Base-by-base conservation (phyloP, 768 basidiomycete species). In the Porphyrellus cyaneotinctus region DNA sequence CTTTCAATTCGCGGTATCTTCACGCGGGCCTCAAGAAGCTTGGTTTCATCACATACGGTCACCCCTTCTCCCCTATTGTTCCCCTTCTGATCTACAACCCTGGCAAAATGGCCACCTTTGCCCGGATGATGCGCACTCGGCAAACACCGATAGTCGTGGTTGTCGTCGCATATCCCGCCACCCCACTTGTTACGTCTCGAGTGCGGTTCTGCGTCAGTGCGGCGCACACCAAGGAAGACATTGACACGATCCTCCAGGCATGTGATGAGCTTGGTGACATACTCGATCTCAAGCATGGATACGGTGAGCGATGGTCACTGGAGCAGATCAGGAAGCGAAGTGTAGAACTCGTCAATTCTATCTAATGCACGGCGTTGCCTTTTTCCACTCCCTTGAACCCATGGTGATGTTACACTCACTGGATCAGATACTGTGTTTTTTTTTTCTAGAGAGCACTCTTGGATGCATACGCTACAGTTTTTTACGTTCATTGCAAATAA, bases 31-130 rank as follows among this genome's bases (percentile, higher is more conserved):
- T 99, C 50, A 76, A 80, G 61, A 95, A 91, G 64, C 83, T 99
- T 31, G 97, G 97, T 0, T 99, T 99, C 78, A 95, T 99, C 75
- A 91, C 90, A 7, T 97, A 94, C 63, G 95, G 95, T 0, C 85
- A 91, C 70, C 81, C 85, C 32, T 84, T 91, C 59, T 93, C 91
- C 24, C 95, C 97, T 2, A 91, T 99, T 61, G 87, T 98, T 4
- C 95, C 97, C 0, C 75, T 98, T 41, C 76, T 99, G 46, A 72
- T 98, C 30, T 98, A 92, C 79, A 83, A 91, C 68, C 91, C 91
- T 0, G 95, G 89, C 47, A 97, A 97, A 75, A 92, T 97, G 91
- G 80, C 81, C 54, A 78, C 87, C 64, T 95, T 97, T 77, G 87
- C 88, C 58, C 80, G 89, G 24, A 78, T 95, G 79, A 97, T 97